Evolutionary conservation across 495 filamentous ascomycete species (phyloP), one percentile per base, ranked within the genome.

Genomic region (Penicillium canariense): DNA sequence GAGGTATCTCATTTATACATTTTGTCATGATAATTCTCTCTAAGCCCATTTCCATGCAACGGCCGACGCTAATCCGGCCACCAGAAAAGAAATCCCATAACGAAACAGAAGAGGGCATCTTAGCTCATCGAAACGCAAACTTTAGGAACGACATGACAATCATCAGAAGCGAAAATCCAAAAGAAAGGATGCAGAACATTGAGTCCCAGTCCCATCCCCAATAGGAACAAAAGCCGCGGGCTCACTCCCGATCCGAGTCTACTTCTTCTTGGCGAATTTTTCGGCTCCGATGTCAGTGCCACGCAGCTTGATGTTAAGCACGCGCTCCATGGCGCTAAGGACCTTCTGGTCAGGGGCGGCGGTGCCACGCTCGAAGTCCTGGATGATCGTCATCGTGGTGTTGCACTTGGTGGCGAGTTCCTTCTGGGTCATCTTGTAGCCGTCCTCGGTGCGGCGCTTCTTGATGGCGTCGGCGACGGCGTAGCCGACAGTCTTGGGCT

Each of bases 341-440:
- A 95, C 77, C 83, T 92, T 91, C 77, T 94, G 89, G 73, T 96
- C 89, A 28, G 90, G 89, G 22, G 83, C 67, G 55, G 88, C 90
- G 62, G 83, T 81, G 50, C 91, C 91, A 51, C 83, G 79, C 85
- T 97, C 92, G 65, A 93, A 91, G 67, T 90, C 86, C 67, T 89
- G 88, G 55, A 97, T 78, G 58, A 91, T 77, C 56, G 82, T 82
- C 32, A 81, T 80, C 40, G 90, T 92, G 55, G 87, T 90, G 79
- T 96, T 96, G 78, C 89, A 90, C 80, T 92, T 93, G 59, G 86
- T 93, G 45, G 91, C 95, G 36, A 97, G 84, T 62, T 97, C 91
- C 79, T 94, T 95, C 81, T 97, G 94, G 30, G 92, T 94, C 87
- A 97, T 89, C 77, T 94, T 91, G 72, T 77, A 78, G 51, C 76